phyloP scores from a whole-genome alignment of 805 yeast genomes.

The Nakazawaea ambrosiae region DNA sequence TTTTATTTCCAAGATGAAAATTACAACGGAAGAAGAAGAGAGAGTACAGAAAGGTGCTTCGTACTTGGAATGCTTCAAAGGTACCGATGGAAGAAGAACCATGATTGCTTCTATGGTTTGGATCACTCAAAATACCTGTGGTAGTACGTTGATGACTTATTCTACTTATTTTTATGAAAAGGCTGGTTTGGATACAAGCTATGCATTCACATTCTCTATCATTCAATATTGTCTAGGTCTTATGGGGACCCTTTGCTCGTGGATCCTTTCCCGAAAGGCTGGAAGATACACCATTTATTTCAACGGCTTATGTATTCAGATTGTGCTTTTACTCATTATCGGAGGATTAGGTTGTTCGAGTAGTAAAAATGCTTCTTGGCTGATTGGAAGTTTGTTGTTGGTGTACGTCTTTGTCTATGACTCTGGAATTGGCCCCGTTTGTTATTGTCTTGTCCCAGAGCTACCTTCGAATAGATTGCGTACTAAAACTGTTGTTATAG shows the following conservation, averaged over 20 bases:
- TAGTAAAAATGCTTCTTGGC: slow-evolving; percentile 27
- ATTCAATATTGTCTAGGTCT: slow-evolving; percentile 39
- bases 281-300: slow-evolving; percentile 36
- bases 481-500: slow-evolving; percentile 33
- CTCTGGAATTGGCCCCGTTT: slow-evolving; percentile 35
- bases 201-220: slow-evolving; percentile 40
- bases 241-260: slow-evolving; percentile 34
- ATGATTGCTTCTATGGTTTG: slow-evolving; percentile 38
- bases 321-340: slow-evolving; percentile 30
- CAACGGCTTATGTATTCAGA: slow-evolving; percentile 26
- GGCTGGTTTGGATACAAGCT: slow-evolving; percentile 36
- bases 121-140: slow-evolving; percentile 39
- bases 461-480: slow-evolving; percentile 34
- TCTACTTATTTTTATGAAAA: slow-evolving; percentile 44
- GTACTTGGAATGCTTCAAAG: slow-evolving; percentile 39
- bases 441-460: slow-evolving; percentile 34
- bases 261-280: slow-evolving; percentile 32
- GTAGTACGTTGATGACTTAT: slow-evolving; percentile 39
- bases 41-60: slow-evolving; percentile 10
- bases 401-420: slow-evolving; percentile 40
- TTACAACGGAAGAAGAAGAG: slow-evolving; percentile 30
- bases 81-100: slow-evolving; percentile 42
- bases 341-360: slow-evolving; percentile 32
- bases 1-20: slow-evolving; percentile 36
- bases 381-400: slow-evolving; percentile 38